Evolutionary conservation across 108 stramenopile genomes (phyloP), one percentile per base, ranked within the genome.

Genomic region (Discostella stelligeroides): DNA sequence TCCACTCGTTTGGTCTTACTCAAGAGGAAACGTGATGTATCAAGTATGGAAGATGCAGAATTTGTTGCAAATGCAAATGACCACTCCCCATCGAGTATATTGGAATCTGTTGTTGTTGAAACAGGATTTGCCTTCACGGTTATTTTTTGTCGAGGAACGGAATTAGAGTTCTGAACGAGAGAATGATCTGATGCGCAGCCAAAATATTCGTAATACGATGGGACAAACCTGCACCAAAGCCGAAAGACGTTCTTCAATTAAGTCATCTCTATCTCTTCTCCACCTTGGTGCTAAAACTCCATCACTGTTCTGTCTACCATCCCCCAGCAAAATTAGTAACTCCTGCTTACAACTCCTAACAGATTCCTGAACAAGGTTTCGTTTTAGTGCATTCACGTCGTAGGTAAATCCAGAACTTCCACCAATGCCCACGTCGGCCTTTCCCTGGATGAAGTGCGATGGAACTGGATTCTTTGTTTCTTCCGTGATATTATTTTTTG

Each of bases 91-190:
- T 88, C 86, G 17, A 88, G 66, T 13, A 88, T 56, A 66, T 88
- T 88, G 29, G 84, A 85, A 70, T 88, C 86, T 29, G 86, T 88
- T 9, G 86, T 88, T 10, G 84, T 85, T 27, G 80, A 70, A 15
- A 88, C 86, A 34, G 86, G 86, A 49, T 81, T 88, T 29, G 80
- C 68, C 76, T 79, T 42, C 18, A 47, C 11, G 48, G 20, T n/a
- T 21, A 34, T 28, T n/a, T 21, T 42, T 41, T 12, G 15, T 41
- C 6, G 7, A 11, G 7, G 23, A 62, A 13, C 7, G 38, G 13
- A 51, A 51, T 55, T 10, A 41, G 30, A 49, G 39, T 20, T 17
- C n/a, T 7, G 28, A 41, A 45, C n/a, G 1, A 63, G 17, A 55
- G 30, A 14, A 2, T 38, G 18, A 20, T 17, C 27, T n/a, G n/a